Base-by-base conservation (phyloP, 306 rosid genomes). In the Prunus campanulata region DNA sequence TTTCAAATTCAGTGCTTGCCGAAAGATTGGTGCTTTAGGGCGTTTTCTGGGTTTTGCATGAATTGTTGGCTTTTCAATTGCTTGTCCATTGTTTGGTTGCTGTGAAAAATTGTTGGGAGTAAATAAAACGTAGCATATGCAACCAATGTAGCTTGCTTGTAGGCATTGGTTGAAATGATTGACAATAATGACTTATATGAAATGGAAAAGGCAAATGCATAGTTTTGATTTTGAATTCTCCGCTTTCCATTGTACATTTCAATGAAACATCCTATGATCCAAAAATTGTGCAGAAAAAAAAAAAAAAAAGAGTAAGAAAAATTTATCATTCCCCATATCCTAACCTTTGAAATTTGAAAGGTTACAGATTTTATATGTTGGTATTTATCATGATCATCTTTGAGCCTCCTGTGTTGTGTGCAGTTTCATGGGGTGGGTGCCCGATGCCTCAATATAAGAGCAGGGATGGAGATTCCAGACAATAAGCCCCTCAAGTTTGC, bases 391-490 rank as follows among this genome's bases (percentile, higher is more conserved):
- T 71, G 63, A 19, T 7, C 71, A 5, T 71, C 12, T 18, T 25
- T 60, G 9, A 14, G 51, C 56, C 2, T 68, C 59, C 7, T 68
- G 59, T 49, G 9, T 50, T 39, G 3, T 24, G 22, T 81, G 81
- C 88, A 89, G 97, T 42, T 76, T 76, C 73, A 70, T 3, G 87
- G 91, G 46, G 78, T 85, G 44, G 82, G 74, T 11, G 84, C 64
- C 10, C 83, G 81, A 50, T 71, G 81, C 71, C 83, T 91, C 49
- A 86, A 77, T 77, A 85, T 91, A 61, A 90, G 85, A 79, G 97
- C 93, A 62, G 97, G 97, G 57, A 74, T 89, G 63, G 97, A 91
- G 77, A 91, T 91, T 72, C 97, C 93, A 25, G 97, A 89, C 77
- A 68, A 79, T 64, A 89, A 91, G 84, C 78, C 88, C 60, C 92